Base-by-base conservation (phyloP, 1,284 basidiomycete genomes). In the Limonomyces culmigenus region DNA sequence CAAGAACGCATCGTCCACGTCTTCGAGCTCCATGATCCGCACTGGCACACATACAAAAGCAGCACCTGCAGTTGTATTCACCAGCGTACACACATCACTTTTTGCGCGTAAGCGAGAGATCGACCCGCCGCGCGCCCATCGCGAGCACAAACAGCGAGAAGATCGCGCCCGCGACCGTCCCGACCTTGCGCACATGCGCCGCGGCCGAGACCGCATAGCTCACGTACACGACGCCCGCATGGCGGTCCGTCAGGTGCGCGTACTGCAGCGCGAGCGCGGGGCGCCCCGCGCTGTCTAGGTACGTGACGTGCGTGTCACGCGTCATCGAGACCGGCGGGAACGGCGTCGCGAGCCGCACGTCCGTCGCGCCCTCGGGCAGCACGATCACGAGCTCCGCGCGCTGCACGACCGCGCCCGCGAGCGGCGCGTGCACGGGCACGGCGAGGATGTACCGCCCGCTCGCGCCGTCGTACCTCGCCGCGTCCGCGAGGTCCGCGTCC, bases 231-330 rank as follows among this genome's bases (percentile, higher is more conserved):
- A 67, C 61, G 37, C 73, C 71, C 8, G 69, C 69, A 52, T 96
- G 89, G 46, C 68, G 74, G 48, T 85, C 73, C 0, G 86, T 91
- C 40, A 89, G 63, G 39, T 77, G 58, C 31, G 68, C 57, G 58
- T 89, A 92, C 36, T 65, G 58, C 41, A 97, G 63, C 2, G 69
- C 70, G 36, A 97, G 59, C 3, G 70, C 65, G 3, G 86, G 87
- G 29, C 93, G 76, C 15, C 95, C 93, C 16, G 68, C 69, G n/a
- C 91, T 89, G 55, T 98, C 93, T 29, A 98, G 74, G 56, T 95
- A 98, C 5, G 87, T 86, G 44, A 74, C 72, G 50, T 86, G 79
- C 10, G 67, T 77, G 6, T 68, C 67, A 38, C 73, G 58, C 33
- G 54, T 57, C 45, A 72, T 73, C 19, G 62, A 59, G 43, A 77